Conservation (phyloP, 108 stramenopile genomes). For the Cyclotella cryptica region DNA sequence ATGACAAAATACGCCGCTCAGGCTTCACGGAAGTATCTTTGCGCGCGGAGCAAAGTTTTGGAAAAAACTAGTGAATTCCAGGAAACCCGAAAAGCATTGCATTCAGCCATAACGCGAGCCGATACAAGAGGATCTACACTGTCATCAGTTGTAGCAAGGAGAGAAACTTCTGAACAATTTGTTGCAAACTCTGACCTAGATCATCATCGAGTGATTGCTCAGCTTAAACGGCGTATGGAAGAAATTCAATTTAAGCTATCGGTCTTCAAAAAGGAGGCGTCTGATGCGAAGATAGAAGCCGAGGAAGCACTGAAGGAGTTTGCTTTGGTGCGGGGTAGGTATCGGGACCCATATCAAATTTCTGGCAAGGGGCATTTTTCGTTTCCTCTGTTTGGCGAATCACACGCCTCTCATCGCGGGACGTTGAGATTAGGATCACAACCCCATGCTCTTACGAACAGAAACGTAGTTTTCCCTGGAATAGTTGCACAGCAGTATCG, state of each 20-base stretch:
- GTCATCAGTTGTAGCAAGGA: slow-evolving; percentile 5
- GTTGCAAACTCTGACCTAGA: slow-evolving; percentile 21
- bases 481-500: slow-evolving; percentile 44
- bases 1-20: slow-evolving; percentile 14
- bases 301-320: slow-evolving; percentile 5
- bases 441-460: slow-evolving; percentile 7
- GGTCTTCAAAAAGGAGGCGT: slow-evolving; percentile 1
- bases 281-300: slow-evolving; percentile 30
- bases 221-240: slow-evolving; percentile 43
- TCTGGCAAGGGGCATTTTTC: slow-evolving; percentile 21
- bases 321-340: slow-evolving; percentile 5
- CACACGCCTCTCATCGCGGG: neutral
- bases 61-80: slow-evolving; percentile 17
- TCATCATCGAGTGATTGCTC: slow-evolving; percentile 54
- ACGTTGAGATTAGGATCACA: slow-evolving; percentile 14
- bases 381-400: slow-evolving; percentile 28
- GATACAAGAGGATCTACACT: slow-evolving; percentile 7
- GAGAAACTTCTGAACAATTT: neutral
- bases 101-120: slow-evolving; percentile 5
- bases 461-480: slow-evolving; percentile 27
- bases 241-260: slow-evolving; percentile 23
- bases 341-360: slow-evolving; percentile 30
- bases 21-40: slow-evolving; percentile 22
- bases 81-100: neutral
- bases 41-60: slow-evolving; percentile 4